Percentiles rank a stretch among this genome's conserved stretches.
Evolutionary conservation across 2,329 filamentous ascomycete species (phyloP).

Genomic region (Thelonectria rubi): DNA sequence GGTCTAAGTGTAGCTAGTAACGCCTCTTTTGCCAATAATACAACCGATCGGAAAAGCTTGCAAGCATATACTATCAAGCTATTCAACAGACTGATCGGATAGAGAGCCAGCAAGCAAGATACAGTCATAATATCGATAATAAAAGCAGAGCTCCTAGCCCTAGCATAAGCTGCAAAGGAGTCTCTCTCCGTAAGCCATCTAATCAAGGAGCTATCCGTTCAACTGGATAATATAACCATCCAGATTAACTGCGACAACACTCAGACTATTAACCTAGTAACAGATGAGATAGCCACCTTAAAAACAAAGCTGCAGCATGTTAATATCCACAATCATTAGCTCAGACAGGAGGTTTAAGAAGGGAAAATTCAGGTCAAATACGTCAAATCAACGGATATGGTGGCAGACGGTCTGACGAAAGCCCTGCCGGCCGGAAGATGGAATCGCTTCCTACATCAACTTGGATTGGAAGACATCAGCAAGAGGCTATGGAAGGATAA

Average conservation of each 20-base stretch:
- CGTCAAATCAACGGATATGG: neutral
- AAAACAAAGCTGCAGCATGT: slow-evolving; percentile 5
- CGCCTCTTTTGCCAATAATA: slow-evolving; percentile 15
- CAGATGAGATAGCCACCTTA: slow-evolving; percentile 9
- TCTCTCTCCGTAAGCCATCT: neutral
- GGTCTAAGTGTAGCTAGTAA: neutral
- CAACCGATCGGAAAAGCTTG: slow-evolving; percentile 5
- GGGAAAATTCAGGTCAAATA: neutral
- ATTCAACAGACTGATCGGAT: slow-evolving; percentile 5
- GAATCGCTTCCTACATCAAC: slow-evolving; percentile 2
- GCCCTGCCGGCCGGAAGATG: slow-evolving; percentile 2
- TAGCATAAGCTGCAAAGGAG: slow-evolving; percentile 8
- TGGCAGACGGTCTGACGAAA: neutral
- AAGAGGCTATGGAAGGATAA: no score
- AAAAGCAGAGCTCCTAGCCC: slow-evolving; percentile 8
- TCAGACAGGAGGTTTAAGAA: neutral
- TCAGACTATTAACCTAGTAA: slow-evolving; percentile 9
- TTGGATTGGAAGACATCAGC: slow-evolving; percentile 4
- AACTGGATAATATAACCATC: slow-evolving; percentile 1
- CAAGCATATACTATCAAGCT: slow-evolving; percentile 9
- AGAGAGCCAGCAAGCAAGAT: slow-evolving; percentile 4
- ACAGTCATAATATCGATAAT: slow-evolving; percentile 11
- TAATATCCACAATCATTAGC: slow-evolving; percentile 8
- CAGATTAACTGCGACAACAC: slow-evolving; percentile 12
- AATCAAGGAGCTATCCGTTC: slow-evolving; percentile 2